Conservation (phyloP, 2,329 filamentous ascomycete species). For the Sclerotinia spermophila region DNA sequence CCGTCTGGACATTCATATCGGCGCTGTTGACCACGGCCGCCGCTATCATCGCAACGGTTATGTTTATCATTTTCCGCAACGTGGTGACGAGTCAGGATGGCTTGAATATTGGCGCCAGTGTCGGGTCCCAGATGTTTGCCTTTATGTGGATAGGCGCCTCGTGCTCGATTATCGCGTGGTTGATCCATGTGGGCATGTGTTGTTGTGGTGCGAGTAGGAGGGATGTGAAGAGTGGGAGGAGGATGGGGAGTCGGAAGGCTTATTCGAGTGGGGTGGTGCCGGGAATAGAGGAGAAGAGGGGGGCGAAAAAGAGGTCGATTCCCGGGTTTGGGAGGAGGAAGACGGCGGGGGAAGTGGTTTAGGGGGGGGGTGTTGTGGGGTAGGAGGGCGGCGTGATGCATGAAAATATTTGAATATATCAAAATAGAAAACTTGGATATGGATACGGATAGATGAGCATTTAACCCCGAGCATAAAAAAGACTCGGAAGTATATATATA, state of each 20-base stretch:
- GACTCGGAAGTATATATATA: neutral
- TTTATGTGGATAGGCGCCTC: constrained; percentile 85
- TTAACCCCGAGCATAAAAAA: neutral
- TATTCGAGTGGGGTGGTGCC: constrained; percentile 27
- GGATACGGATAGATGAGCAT: neutral
- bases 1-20: constrained; percentile 63
- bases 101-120: constrained; percentile 68
- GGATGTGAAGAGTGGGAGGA: constrained; percentile 36
- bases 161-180: constrained; percentile 64
- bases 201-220: constrained; percentile 60
- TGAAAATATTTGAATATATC: no score
- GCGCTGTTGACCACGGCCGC: constrained; percentile 66
- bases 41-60: constrained; percentile 72
- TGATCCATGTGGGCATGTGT: constrained; percentile 70
- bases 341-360: constrained; percentile 24
- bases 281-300: constrained; percentile 21
- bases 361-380: neutral
- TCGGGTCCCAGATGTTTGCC: constrained; percentile 72
- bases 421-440: neutral
- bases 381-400: no score
- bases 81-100: constrained; percentile 68
- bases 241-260: constrained; percentile 31
- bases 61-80: constrained; percentile 77
- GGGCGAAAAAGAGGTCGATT: constrained; percentile 19
- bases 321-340: constrained; percentile 23